Percentiles rank a stretch among this genome's conserved stretches.
Conservation (phyloP, 768 basidiomycete species). For the Boletus eberwhitei region DNA sequence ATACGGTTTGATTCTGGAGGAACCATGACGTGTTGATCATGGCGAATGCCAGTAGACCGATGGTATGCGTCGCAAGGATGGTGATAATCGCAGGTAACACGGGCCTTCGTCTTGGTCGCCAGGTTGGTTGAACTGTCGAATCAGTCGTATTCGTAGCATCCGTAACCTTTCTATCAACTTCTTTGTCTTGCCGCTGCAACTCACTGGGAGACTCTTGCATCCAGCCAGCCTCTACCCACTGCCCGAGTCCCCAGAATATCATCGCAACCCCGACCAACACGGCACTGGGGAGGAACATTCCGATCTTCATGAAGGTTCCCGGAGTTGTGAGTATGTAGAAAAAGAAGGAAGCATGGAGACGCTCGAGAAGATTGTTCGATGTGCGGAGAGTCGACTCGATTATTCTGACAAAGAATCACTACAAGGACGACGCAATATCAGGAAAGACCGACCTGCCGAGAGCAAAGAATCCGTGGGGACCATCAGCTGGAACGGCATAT, state of each 20-base stretch:
- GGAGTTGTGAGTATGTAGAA: slow-evolving; percentile 71
- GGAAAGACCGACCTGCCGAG: slow-evolving; percentile 67
- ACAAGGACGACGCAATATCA: neutral
- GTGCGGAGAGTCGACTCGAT: slow-evolving; percentile 88
- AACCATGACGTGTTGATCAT: slow-evolving; percentile 46
- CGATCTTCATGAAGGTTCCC: slow-evolving; percentile 80
- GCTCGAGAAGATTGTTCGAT: slow-evolving; percentile 90
- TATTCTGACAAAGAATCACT: slow-evolving; percentile 43
- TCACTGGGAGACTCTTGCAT: slow-evolving; percentile 4
- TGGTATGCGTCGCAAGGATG: slow-evolving; percentile 52
- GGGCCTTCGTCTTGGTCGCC: slow-evolving; percentile 43
- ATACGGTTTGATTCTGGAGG: slow-evolving; percentile 40
- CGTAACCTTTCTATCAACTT: slow-evolving; percentile 10
- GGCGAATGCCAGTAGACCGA: slow-evolving; percentile 52
- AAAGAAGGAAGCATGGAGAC: slow-evolving; percentile 97
- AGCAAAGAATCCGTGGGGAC: slow-evolving; percentile 94
- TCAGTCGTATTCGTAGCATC: neutral
- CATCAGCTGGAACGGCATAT: slow-evolving; percentile 80
- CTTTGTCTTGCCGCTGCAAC: slow-evolving; percentile 1
- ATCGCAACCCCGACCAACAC: slow-evolving; percentile 81
- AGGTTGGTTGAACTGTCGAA: neutral
- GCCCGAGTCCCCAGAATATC: slow-evolving; percentile 77
- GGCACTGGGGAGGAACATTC: slow-evolving; percentile 84
- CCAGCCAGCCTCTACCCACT: slow-evolving; percentile 72
- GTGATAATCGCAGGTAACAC: slow-evolving; percentile 52